These are phyloP conservation scores for Dactylellina parvicollis DNA, from an alignment of 2,329 filamentous ascomycete species.

Conservation along the genomic window DNA sequence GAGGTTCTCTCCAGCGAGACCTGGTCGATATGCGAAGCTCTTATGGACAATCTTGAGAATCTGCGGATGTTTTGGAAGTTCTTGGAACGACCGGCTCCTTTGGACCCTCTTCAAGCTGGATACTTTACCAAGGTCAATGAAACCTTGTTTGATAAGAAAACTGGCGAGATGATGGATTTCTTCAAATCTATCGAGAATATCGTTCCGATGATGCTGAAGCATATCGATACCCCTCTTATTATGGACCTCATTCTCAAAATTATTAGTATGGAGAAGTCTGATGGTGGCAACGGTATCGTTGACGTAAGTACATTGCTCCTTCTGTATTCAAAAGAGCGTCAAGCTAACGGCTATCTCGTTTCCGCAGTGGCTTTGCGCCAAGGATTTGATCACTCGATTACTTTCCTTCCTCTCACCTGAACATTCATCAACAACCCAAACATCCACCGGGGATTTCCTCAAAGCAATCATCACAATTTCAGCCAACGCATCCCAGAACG, in stretches of 20 bases:
- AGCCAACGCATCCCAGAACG: constrained; percentile 95
- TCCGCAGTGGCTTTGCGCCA: constrained; percentile 84
- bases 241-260: constrained; percentile 98
- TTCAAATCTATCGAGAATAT: constrained; percentile 85
- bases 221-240: constrained; percentile 96
- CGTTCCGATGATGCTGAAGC: constrained; percentile 84
- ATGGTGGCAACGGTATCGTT: constrained; percentile 89
- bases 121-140: constrained; percentile 99
- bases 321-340: not conserved
- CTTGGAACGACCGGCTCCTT: constrained; percentile 80
- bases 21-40: constrained; percentile 93
- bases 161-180: constrained; percentile 92
- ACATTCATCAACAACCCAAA: constrained; percentile 89
- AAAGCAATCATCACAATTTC: constrained; percentile 99
- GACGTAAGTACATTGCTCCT: constrained; percentile 71
- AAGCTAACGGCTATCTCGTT: constrained; percentile 50
- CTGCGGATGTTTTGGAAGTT: constrained; percentile 91
- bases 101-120: constrained; percentile 92
- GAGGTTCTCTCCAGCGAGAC: constrained; percentile 95
- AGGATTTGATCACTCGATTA: constrained; percentile 85
- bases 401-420: constrained; percentile 87
- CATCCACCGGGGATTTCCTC: constrained; percentile 94
- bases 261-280: constrained; percentile 91
- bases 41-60: constrained; percentile 83
- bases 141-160: constrained; percentile 96